Conservation (phyloP, 805 yeast species). For the Blastobotrys mokoenaii region DNA sequence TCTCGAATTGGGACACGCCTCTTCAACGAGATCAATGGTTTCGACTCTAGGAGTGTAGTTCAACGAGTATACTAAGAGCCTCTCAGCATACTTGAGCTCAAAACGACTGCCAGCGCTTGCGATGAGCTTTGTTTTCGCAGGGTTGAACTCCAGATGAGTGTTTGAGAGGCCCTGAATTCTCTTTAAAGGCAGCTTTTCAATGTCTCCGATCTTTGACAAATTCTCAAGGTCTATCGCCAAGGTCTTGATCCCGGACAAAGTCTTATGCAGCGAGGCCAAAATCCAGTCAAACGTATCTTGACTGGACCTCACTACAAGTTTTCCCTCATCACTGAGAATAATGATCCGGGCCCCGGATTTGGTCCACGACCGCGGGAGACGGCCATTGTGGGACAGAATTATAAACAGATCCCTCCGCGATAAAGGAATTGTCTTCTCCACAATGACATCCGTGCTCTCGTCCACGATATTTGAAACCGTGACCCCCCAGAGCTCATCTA, state of each 20-base stretch:
- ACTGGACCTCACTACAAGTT: constrained; percentile 35
- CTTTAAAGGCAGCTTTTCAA: constrained; percentile 14
- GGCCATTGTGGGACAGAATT: constrained; percentile 33
- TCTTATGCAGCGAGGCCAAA: constrained; percentile 31
- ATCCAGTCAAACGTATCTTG: constrained; percentile 37
- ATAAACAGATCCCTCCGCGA: constrained; percentile 35
- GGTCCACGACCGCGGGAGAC: constrained; percentile 33
- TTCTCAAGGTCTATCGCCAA: constrained; percentile 29
- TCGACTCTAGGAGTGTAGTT: constrained; percentile 7
- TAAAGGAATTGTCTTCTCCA: constrained; percentile 29
- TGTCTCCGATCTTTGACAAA: neutral
- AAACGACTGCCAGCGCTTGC: constrained; percentile 10
- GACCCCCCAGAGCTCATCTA: constrained; percentile 32
- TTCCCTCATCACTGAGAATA: constrained; percentile 28
- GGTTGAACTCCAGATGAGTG: constrained; percentile 18
- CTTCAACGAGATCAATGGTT: neutral
- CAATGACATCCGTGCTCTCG: constrained; percentile 29
- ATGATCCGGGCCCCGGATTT: constrained; percentile 35
- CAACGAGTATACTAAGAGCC: constrained; percentile 15
- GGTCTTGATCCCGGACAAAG: constrained; percentile 25
- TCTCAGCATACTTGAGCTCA: constrained; percentile 16
- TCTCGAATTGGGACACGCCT: neutral
- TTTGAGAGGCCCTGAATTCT: constrained; percentile 25
- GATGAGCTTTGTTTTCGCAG: neutral
- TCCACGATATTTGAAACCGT: constrained; percentile 18